Conservation (phyloP, 2,329 filamentous ascomycete genomes). For the Daldinia eschscholtzii region DNA sequence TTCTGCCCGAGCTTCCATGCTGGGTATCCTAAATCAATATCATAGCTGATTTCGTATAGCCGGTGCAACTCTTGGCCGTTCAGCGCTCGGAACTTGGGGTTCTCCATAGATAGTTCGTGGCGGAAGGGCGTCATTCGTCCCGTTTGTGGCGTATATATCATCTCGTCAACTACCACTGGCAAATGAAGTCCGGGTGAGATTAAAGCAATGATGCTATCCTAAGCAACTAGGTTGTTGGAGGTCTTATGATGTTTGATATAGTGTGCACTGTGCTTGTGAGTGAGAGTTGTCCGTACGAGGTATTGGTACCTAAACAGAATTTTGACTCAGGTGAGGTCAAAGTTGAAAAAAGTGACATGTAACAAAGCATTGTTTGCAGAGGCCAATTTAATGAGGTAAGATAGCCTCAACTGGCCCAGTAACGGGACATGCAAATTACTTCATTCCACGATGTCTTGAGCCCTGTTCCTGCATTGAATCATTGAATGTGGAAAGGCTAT, state of each 20-base stretch:
- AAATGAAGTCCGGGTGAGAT: conserved; percentile 48
- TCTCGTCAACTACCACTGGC: conserved; percentile 38
- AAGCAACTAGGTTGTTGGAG: conserved; percentile 13
- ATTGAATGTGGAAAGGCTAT: conserved; percentile 32
- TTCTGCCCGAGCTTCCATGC: neutral
- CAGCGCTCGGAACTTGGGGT: conserved; percentile 46
- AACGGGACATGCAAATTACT: conserved; percentile 40
- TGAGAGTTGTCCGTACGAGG: conserved; percentile 17
- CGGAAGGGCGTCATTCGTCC: conserved; percentile 45
- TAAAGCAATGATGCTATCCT: conserved; percentile 38
- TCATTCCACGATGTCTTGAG: conserved; percentile 45
- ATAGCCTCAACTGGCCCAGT: conserved; percentile 33
- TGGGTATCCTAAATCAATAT: neutral
- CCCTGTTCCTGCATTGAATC: conserved; percentile 46
- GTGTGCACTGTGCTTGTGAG: conserved; percentile 17
- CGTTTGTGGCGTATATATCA: conserved; percentile 41
- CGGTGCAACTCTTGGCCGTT: conserved; percentile 39
- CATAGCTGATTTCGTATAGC: conserved; percentile 13
- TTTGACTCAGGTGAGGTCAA: conserved; percentile 3
- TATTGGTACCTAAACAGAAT: conserved; percentile 9
- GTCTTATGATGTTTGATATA: neutral
- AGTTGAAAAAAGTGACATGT: conserved; percentile 44
- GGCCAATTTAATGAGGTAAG: conserved; percentile 33
- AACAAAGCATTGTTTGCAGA: conserved; percentile 45
- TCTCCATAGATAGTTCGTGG: conserved; percentile 24